Evolutionary conservation across 129 eudicot species (phyloP).

Genomic region (Lactuca saligna): DNA sequence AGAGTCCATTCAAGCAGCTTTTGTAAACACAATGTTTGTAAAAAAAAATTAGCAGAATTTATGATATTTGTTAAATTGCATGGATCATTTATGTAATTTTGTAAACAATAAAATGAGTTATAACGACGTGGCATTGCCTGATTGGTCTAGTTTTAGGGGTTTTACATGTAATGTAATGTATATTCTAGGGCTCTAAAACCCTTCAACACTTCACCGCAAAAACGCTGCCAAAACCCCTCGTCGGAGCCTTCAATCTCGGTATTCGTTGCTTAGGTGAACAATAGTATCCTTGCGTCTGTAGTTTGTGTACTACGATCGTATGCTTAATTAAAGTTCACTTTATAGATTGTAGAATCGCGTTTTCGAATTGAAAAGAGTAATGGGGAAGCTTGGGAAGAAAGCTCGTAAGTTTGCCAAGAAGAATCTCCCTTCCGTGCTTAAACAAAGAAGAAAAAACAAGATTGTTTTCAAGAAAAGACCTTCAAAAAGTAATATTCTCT

Average conservation of each 20-base stretch:
- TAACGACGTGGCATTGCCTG: not conserved
- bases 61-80: too few relatives aligned
- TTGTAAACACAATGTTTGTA: too few relatives aligned
- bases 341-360: conserved; percentile 20
- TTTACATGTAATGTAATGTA: conserved; percentile 8
- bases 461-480: conserved; percentile 53
- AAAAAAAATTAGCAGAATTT: too few relatives aligned
- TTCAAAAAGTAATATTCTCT: conserved; percentile 44
- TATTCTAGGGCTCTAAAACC: conserved; percentile 26
- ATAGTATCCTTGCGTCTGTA: not conserved
- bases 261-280: conserved; percentile 10
- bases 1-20: too few relatives aligned
- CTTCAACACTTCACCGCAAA: conserved; percentile 14
- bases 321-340: not conserved
- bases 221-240: conserved; percentile 17
- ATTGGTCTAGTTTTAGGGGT: conserved; percentile 22
- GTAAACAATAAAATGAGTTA: not conserved
- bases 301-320: not conserved
- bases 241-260: conserved; percentile 9
- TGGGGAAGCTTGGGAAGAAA: conserved; percentile 96
- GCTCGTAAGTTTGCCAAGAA: conserved; percentile 96
- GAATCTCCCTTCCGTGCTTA: conserved; percentile 72
- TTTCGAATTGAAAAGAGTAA: conserved; percentile 14
- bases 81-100: too few relatives aligned
- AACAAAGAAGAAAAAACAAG: conserved; percentile 57